phyloP scores from a whole-genome alignment of 1,139 yeast species.

The Taiozyma onychis region DNA sequence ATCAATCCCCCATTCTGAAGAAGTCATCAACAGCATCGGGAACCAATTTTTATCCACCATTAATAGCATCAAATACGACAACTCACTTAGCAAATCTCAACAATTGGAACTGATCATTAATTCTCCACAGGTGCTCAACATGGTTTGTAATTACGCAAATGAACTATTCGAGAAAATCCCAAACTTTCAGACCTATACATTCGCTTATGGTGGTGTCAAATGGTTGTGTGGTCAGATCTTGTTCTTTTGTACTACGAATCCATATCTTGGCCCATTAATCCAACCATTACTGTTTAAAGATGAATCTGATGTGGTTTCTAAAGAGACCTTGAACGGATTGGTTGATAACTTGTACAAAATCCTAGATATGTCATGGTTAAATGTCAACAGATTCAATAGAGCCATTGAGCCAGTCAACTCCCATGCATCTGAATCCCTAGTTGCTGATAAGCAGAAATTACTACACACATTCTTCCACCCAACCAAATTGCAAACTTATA shows the following conservation, averaged over 20 bases:
- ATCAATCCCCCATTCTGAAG: conserved; percentile 3
- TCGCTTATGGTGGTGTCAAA: conserved; percentile 14
- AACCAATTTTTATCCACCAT: conserved; percentile 7
- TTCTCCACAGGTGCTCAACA: conserved; percentile 9
- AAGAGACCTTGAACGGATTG: conserved; percentile 1
- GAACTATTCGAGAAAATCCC: conserved; percentile 11
- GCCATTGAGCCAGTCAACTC: conserved; percentile 1
- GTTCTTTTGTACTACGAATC: conserved; percentile 7
- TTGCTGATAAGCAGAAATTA: conserved; percentile 1
- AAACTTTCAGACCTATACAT: conserved; percentile 9
- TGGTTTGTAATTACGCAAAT: conserved; percentile 13
- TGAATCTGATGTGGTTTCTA: conserved; percentile 3
- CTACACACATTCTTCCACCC: conserved; percentile 12
- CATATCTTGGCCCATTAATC: conserved; percentile 7
- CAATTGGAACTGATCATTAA: conserved; percentile 5
- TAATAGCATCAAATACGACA: conserved; percentile 6
- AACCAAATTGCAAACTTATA: conserved; percentile 9
- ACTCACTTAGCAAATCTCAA: background rate
- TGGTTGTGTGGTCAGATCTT: conserved; percentile 12
- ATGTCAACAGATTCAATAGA: conserved; percentile 2
- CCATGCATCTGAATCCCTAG: conserved; percentile 2
- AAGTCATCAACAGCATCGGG: conserved; percentile 10
- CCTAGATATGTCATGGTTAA: conserved; percentile 10
- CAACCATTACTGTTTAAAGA: conserved; percentile 9
- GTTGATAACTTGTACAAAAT: conserved; percentile 5